Evolutionary conservation across 2,329 filamentous ascomycete genomes (phyloP), one percentile per base, ranked within the genome.

Genomic region (Aspergillus pseudoterreus): DNA sequence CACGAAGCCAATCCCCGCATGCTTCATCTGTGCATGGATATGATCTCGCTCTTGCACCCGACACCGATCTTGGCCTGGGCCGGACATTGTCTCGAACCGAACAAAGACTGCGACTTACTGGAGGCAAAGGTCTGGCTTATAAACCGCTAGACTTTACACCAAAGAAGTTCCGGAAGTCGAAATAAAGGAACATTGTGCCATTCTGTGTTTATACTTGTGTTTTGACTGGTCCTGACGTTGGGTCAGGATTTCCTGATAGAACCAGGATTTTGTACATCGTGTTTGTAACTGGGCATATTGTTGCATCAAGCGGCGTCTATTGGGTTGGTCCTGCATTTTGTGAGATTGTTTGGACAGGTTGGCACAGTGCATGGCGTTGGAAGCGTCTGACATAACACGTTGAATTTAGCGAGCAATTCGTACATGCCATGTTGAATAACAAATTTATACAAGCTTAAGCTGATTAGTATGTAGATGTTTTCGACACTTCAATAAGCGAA

Each of bases 81-180:
- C 62, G 68, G 30, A 68, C 66, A 8, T 57, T 76, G 49, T 75
- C 73, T 42, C 67, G 73, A 15, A 74, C 72, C 0, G 74, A 76
- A 52, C 64, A 72, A 56, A 63, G 74, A 27, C 73, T 76, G 30
- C 63, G 73, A 35, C 51, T 63, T 41, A 76, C 73, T 5, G 74
- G 74, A 11, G 73, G 70, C 5, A 71, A 65, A 38, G 74, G 74
- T 0, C 55, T 76, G 44, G 74, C 74, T 4, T 72, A 69, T 33
- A 73, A 71, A 50, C 69, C 71, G 3, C 52, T 74, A 38, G 61
- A 72, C 21, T 63, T 67, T 14, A 60, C 60, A 2, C 56, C 58
- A 6, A 48, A 52, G 32, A 59, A 63, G 24, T 56, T 54, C 33
- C 49, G 54, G 36, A 57, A 51, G 30, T 51, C 49, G 42, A 56